Conservation (phyloP, 2,329 filamentous ascomycete genomes). For the Clathrospora elynae region DNA sequence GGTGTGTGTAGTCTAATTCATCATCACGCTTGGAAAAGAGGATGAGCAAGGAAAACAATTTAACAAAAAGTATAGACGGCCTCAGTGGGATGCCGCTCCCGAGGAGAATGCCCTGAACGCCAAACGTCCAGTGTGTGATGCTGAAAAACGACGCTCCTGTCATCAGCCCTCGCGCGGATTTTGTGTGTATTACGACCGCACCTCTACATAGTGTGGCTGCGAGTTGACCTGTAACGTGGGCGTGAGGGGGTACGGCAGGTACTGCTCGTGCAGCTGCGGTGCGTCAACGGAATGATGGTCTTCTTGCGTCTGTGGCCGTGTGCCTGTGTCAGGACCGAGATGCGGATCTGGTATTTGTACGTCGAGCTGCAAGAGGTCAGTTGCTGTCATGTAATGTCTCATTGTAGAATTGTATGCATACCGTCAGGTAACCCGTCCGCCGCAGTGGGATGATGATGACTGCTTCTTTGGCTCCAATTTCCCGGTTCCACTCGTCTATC, state of each 20-base stretch:
- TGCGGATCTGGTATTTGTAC: conserved; percentile 82
- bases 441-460: conserved; percentile 80
- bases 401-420: conserved; percentile 51
- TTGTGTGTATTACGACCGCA: conserved; percentile 18
- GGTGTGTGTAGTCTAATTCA: too few relatives aligned
- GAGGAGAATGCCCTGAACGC: too few relatives aligned
- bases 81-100: too few relatives aligned
- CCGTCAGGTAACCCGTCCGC: conserved; percentile 85
- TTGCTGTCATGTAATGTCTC: not conserved
- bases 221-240: conserved; percentile 41
- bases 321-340: conserved; percentile 53
- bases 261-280: conserved; percentile 24
- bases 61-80: too few relatives aligned
- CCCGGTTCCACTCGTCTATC: conserved; percentile 84
- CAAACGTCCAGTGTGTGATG: too few relatives aligned
- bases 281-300: conserved; percentile 20
- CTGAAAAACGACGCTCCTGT: too few relatives aligned
- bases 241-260: conserved; percentile 30
- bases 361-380: conserved; percentile 62
- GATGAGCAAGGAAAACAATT: too few relatives aligned
- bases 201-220: conserved; percentile 30
- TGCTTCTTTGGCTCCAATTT: conserved; percentile 62
- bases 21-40: too few relatives aligned
- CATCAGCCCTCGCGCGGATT: too few relatives aligned
- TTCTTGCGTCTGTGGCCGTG: conserved; percentile 36